Conservation (phyloP, 345 rosid genomes). For the Salix caprea region DNA sequence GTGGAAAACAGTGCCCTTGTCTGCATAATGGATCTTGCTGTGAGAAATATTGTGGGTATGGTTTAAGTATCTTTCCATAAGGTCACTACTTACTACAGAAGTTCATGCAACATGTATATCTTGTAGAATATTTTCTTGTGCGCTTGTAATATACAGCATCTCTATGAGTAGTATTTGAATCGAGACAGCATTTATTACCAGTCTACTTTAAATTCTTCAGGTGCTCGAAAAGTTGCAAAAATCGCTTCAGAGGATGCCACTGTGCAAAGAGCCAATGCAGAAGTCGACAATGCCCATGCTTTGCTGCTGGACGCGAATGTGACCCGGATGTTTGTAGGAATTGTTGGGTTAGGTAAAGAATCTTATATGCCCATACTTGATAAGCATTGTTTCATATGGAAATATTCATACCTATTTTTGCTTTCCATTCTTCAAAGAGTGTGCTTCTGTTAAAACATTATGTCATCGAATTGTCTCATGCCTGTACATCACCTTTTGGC, state of each 20-base stretch:
- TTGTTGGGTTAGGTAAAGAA: conserved; percentile 69
- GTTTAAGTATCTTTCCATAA: conserved; percentile 12
- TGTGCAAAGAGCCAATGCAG: conserved; percentile 99
- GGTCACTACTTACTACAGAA: conserved; percentile 4
- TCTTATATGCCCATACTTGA: background rate
- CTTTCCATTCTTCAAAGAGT: background rate
- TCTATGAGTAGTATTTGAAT: background rate
- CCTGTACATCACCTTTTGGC: background rate
- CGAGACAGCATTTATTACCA: background rate
- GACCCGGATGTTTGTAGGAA: conserved; percentile 98
- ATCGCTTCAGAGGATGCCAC: conserved; percentile 97
- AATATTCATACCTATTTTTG: background rate
- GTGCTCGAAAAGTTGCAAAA: conserved; percentile 96
- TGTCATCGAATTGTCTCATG: background rate
- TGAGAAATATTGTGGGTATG: conserved; percentile 96
- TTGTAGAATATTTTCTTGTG: background rate
- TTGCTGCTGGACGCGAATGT: conserved; percentile 98
- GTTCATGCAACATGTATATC: background rate
- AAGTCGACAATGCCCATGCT: conserved; percentile 97
- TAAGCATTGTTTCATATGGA: background rate
- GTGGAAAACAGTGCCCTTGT: conserved; percentile 86
- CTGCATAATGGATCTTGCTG: conserved; percentile 70
- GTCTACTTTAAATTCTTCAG: conserved; percentile 37
- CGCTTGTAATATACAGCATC: background rate
- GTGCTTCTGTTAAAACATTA: background rate